phyloP scores from a whole-genome alignment of 768 basidiomycete genomes.

The Ramaria sp. region DNA sequence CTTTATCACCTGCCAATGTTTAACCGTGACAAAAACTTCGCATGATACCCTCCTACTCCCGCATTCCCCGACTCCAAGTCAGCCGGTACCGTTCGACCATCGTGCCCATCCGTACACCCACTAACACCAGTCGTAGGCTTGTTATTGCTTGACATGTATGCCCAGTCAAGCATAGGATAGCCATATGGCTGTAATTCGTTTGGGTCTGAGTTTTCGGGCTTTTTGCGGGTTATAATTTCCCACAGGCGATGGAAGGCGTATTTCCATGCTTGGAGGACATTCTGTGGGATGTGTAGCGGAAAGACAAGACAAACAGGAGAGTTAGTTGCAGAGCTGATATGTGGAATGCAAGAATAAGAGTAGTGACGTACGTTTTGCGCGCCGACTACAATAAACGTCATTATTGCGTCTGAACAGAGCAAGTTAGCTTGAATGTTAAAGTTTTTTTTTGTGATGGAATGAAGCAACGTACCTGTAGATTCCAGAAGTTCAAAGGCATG shows the following conservation, averaged over 20 bases:
- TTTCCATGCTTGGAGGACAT: not conserved
- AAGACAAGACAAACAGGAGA: too few species aligned
- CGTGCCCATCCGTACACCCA: not conserved
- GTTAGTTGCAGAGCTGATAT: not conserved
- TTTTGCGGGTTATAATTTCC: not conserved
- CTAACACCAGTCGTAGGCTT: not conserved
- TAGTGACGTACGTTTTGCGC: not conserved
- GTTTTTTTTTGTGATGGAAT: not conserved
- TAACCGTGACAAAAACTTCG: too few species aligned
- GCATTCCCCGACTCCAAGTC: too few species aligned
- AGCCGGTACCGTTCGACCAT: not conserved
- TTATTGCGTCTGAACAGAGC: not conserved
- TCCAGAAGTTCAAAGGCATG: not conserved
- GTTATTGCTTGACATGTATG: not conserved
- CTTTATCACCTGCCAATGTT: too few species aligned
- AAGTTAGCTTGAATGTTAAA: not conserved
- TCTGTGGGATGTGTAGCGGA: not conserved
- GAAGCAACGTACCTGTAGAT: not conserved
- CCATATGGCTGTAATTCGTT: not conserved
- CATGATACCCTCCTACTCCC: too few species aligned
- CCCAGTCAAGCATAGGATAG: not conserved
- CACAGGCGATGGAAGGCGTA: not conserved
- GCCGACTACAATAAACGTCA: not conserved
- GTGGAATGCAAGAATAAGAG: not conserved
- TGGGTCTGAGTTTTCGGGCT: not conserved